phyloP scores from a whole-genome alignment of 345 rosid species.

The Eucalyptus albens region DNA sequence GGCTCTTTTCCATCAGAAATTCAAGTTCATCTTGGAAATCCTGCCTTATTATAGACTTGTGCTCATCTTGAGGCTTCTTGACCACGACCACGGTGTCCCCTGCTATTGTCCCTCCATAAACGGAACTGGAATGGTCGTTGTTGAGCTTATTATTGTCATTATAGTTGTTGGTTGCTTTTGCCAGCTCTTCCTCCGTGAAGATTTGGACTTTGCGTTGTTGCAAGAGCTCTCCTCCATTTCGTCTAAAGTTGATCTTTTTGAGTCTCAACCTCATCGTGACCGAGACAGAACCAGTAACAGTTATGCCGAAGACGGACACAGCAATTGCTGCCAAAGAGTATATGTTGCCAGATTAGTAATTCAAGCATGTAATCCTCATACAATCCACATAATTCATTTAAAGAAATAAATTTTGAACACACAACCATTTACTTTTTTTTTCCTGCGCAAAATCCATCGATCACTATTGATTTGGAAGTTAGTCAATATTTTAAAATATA shows the following conservation, averaged over 20 bases:
- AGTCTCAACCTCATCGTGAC: background rate
- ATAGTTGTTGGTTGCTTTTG: background rate
- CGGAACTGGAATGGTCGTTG: fast-evolving
- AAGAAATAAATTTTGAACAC: background rate
- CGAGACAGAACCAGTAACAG: background rate
- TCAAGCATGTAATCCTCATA: background rate
- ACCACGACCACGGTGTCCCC: background rate
- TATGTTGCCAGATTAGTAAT: background rate
- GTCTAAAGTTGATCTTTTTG: background rate
- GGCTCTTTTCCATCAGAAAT: fast-evolving
- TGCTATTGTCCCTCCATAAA: background rate
- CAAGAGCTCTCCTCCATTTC: background rate
- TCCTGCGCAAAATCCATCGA: background rate
- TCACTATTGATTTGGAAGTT: background rate
- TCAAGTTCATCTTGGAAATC: too few relatives aligned
- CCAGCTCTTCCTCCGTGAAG: background rate
- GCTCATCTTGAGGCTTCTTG: background rate
- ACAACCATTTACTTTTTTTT: background rate
- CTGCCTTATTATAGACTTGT: background rate
- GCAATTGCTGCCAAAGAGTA: background rate
- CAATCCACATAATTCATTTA: background rate
- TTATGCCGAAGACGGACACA: background rate
- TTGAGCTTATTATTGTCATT: background rate
- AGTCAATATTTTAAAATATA: background rate
- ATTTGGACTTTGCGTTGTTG: fast-evolving